Base-by-base conservation (phyloP, 768 basidiomycete genomes). In the Porphyrellus cyaneotinctus region DNA sequence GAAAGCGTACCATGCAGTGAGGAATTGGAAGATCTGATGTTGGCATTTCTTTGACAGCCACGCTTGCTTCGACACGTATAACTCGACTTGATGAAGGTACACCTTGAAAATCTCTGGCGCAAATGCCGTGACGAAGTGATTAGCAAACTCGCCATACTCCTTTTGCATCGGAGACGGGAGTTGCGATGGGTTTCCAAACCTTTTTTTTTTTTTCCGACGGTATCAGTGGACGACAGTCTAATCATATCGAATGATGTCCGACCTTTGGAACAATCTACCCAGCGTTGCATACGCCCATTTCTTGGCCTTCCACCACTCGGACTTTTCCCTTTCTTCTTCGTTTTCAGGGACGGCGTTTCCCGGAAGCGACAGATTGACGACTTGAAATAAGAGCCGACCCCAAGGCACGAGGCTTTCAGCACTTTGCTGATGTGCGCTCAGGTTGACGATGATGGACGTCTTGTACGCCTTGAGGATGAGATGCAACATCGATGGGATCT, bases 211-310 rank as follows among this genome's bases (percentile, higher is more conserved):
- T 86, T 53, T 22, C 20, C 17, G 30, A 9, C 28, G 24, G 11
- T 9, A 15, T 66, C 43, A 66, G 53, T 24, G 24, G 35, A 50
- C 23, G 28, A 13, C 11, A 26, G 1, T 23, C n/a, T 12, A 22
- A 6, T 28, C 11, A 10, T 13, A 23, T 10, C 5, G 11, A 49
- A 45, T 32, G 14, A 45, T 13, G 47, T 5, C 64, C 7, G 49
- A 85, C 80, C 87, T 78, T 62, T 87, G 86, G 78, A 93, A 93
- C 15, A 93, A 73, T 22, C 84, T 75, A 32, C 88, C 87, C 9
- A 95, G 74, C 33, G 82, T 83, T n/a, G 78, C 81, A 64, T 86
- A 93, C 1, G 92, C 89, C 93, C 92, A 95, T 65, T 95, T 95
- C 73, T 95, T 95, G 10, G 87, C 80, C 65, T 85, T 87, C 88